Base-by-base conservation (phyloP, 108 stramenopile species). In the Aurantiochytrium sp. region DNA sequence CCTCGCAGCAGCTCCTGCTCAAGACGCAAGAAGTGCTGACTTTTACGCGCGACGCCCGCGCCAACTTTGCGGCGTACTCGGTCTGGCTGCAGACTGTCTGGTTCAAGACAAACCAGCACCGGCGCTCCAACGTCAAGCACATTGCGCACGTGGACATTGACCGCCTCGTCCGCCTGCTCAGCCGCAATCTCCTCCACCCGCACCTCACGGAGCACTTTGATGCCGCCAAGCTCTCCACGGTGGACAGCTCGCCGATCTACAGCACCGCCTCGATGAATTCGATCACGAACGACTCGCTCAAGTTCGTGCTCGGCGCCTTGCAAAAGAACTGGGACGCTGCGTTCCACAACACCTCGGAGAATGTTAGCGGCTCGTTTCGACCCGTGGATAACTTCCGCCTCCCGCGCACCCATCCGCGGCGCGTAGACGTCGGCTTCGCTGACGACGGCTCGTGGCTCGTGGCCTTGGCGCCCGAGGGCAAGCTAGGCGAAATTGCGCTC, bases 41-140 rank as follows among this genome's bases (percentile, higher is more conserved):
- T 2, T 42, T 41, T 6, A 48, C 45, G 45, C 73, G 73, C 12
- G 73, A 81, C 30, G 73, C 73, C 12, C 21, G 73, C 21, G 73
- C 73, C 12, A 81, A 81, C 30, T 81, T 81, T 81, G 73, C 73
- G 12, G 73, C 73, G 12, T 81, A 48, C 45, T 48, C 73, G 73
- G 45, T 81, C 42, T 81, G 73, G 73, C 45, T 81, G 39, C 73
- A 81, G 45, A 81, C 45, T 24, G 73, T 81, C 10, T 81, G 73
- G 73, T 30, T 41, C 45, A 81, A 81, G 39, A 48, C 73, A 42
- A 81, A 81, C 19, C 73, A 81, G 45, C 39, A 81, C 24, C 42
- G 73, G 6, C 42, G 73, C 39, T 41, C 73, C 27, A 48, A 81
- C 2, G 73, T 81, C 45, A 81, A 81, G 24, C 39, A 48, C 39